Percentiles rank a stretch among this genome's conserved stretches.
phyloP scores from a whole-genome alignment of 2,329 filamentous ascomycete species.

The Ilyonectria sp. region DNA sequence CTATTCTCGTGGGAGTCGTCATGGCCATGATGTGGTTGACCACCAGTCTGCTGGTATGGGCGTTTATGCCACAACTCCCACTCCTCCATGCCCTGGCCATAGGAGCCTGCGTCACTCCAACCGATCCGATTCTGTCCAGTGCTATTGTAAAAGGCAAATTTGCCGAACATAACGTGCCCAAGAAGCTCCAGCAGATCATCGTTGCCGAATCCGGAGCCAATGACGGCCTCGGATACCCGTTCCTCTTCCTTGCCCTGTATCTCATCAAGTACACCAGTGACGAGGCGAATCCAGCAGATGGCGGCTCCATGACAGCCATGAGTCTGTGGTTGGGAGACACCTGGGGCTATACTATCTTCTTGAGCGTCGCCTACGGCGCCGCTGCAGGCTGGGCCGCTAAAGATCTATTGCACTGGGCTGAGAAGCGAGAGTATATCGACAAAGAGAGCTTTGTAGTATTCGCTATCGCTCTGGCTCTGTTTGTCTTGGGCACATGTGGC shows the following conservation, averaged over 20 bases:
- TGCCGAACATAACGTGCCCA: slow-evolving; percentile 92
- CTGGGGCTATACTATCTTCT: slow-evolving; percentile 84
- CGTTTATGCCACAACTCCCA: slow-evolving; percentile 77
- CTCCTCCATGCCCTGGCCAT: slow-evolving; percentile 86
- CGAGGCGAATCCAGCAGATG: slow-evolving; percentile 63
- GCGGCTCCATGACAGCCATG: slow-evolving; percentile 77
- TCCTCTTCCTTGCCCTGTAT: slow-evolving; percentile 88
- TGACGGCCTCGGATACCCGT: slow-evolving; percentile 90
- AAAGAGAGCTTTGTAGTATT: slow-evolving; percentile 91
- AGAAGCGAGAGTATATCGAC: slow-evolving; percentile 85
- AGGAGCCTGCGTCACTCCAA: slow-evolving; percentile 89
- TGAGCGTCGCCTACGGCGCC: slow-evolving; percentile 84
- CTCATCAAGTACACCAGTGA: slow-evolving; percentile 81
- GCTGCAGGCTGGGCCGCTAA: slow-evolving; percentile 86
- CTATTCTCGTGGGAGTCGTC: slow-evolving; percentile 83
- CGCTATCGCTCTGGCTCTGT: slow-evolving; percentile 86
- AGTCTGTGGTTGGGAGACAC: slow-evolving; percentile 89
- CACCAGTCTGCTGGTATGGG: slow-evolving; percentile 84
- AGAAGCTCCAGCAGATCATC: slow-evolving; percentile 84
- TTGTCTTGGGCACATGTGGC: slow-evolving; percentile 88
- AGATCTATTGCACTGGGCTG: slow-evolving; percentile 86
- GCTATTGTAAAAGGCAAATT: slow-evolving; percentile 95
- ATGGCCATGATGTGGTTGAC: slow-evolving; percentile 91
- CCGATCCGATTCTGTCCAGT: slow-evolving; percentile 89
- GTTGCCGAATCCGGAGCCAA: slow-evolving; percentile 89